phyloP scores from a whole-genome alignment of 257 asterid genomes.

The Forsythia suspensa region DNA sequence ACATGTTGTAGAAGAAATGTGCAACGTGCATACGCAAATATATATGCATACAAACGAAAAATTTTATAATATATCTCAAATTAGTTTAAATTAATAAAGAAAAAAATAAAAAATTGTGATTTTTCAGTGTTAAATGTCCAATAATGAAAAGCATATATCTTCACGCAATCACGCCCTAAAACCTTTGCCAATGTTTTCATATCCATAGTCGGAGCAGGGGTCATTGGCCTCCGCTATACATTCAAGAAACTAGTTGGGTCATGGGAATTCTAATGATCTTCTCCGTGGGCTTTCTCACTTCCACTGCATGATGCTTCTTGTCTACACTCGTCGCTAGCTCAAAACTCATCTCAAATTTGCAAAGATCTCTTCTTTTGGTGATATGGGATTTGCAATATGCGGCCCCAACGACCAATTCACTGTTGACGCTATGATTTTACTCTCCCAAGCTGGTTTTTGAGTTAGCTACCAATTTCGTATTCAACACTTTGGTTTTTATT shows the following conservation, averaged over 20 bases:
- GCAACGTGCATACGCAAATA: no score
- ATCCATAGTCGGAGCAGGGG: constrained; percentile 88
- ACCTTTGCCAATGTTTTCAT: constrained; percentile 84
- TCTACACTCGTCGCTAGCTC: constrained; percentile 51
- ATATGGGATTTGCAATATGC: constrained; percentile 72
- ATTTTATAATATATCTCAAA: no score
- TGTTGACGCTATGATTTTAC: constrained; percentile 72
- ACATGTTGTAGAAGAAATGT: no score
- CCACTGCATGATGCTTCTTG: constrained; percentile 78
- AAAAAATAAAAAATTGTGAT: no score
- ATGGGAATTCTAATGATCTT: constrained; percentile 58
- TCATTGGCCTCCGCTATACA: constrained; percentile 84
- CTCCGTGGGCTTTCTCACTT: constrained; percentile 65
- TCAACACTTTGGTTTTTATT: constrained; percentile 60
- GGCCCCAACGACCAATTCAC: constrained; percentile 67
- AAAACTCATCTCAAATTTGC: constrained; percentile 39
- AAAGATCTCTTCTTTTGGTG: constrained; percentile 75
- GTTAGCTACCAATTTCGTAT: constrained; percentile 72
- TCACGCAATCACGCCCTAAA: constrained; percentile 48
- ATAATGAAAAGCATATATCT: constrained; percentile 40
- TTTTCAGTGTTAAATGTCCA: constrained; percentile 18
- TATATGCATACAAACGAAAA: no score
- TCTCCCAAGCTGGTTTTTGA: constrained; percentile 86
- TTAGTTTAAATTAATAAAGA: no score
- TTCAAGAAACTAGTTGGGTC: constrained; percentile 94